Base-by-base conservation (phyloP, 1,284 basidiomycete species). In the Meira miltonrushii region DNA sequence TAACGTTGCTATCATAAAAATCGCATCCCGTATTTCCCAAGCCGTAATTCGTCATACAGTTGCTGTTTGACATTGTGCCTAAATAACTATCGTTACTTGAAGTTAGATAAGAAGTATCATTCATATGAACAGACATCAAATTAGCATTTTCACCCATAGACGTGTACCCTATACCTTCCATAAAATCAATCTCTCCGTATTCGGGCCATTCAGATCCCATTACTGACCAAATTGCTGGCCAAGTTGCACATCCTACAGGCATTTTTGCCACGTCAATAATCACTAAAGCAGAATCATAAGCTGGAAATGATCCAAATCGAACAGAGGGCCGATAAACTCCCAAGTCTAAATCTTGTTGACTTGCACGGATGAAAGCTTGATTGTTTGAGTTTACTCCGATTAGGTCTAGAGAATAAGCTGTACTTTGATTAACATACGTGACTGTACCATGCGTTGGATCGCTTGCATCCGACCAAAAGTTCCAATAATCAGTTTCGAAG, bases 221-320 rank as follows among this genome's bases (percentile, higher is more conserved):
- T 3, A 33, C 28, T 33, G 28, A 33, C 43, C 43, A 44, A 25
- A 44, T 3, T 25, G 43, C 43, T 25, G 43, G 43, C 43, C 43
- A 44, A 17, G 43, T 44, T 44, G 43, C 43, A 25, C 43, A 44
- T 17, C 43, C 43, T 17, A 44, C 43, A 4, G 43, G 43, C 43
- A 44, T 44, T 25, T 25, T 44, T 4, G 9, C 17, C 9, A 44
- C 43, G 17, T 44, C 23, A 4, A 25, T 4, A 25, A 44, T 44
- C 46, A 69, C 62, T 54, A 73, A 55, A 23, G 68, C 71, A 17
- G 62, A 62, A 52, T 62, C 61, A 57, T 66, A 70, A 9, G 66
- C 57, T 46, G 66, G 59, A 54, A 68, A 61, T 60, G 62, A 65
- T 52, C 57, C 62, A 55, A 72, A 57, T 23, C 70, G 66, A 0